Evolutionary conservation across 78 protist genomes (phyloP), one percentile per base, ranked within the genome.

Genomic region (Dictyostelium purpureum): DNA sequence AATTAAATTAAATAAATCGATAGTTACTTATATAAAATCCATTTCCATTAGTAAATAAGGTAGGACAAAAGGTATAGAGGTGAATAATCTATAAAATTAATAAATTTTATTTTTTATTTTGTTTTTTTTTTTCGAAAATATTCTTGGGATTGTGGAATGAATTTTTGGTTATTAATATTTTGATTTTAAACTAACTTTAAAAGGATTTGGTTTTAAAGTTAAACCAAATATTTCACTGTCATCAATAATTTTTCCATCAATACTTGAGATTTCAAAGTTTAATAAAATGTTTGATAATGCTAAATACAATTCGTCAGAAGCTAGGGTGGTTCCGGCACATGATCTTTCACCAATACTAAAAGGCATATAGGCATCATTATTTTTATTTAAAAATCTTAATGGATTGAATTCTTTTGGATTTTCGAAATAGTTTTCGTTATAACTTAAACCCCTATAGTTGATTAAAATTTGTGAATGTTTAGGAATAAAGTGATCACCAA

Each of bases 341-440:
- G 31, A 40, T 38, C 85, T 56, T 43, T 45, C 51, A 40, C 85
- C 85, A 33, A 26, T 6, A 10, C 85, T 38, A 61, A 77, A 77
- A 38, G 82, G 82, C 1, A 76, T 2, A 38, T n/a, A 56, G 2
- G 21, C 37, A 6, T 76, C 82, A 18, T 21, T 28, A n/a, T n/a
- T n/a, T n/a, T n/a, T n/a, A 49, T 49, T 49, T 49, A 57, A 21
- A 57, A 57, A 79, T 19, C 88, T 4, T 3, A 21, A 37, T 45
- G 88, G 88, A 2, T 47, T 59, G 76, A 65, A 79, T 47, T 65
- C 88, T 4, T 38, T 38, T 45, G 88, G 88, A 11, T 79, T 21
- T 9, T 24, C 45, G 66, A 52, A 79, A 3, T 31, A n/a, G 40
- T 61, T 49, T 49, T n/a, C 51, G 28, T n/a, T n/a, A 7, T 19